Evolutionary conservation across 1,284 basidiomycete genomes (phyloP).

Genomic region (Sanghuangporus baumii): DNA sequence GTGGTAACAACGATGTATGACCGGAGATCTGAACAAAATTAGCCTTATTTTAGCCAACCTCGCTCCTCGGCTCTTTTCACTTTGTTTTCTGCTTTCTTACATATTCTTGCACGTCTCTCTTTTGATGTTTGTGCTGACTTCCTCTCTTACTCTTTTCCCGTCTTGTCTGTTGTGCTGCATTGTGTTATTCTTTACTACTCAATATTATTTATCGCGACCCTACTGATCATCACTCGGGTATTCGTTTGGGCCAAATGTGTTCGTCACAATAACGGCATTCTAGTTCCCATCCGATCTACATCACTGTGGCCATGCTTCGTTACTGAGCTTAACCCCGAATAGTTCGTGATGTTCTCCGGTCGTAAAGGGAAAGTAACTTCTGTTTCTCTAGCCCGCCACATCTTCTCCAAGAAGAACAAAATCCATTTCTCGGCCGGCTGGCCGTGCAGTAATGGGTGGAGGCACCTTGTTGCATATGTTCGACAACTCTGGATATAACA

Average conservation of each 20-base stretch:
- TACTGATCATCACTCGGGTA: background rate
- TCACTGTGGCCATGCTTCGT: background rate
- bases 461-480: no score
- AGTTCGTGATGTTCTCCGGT: background rate
- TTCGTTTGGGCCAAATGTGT: background rate
- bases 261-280: background rate
- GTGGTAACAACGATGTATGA: slow-evolving; percentile 1
- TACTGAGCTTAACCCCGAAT: background rate
- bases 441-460: no score
- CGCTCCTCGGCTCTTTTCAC: background rate
- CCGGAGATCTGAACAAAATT: background rate
- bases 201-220: slow-evolving; percentile 1
- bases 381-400: background rate
- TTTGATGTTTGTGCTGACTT: background rate
- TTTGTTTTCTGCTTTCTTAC: background rate
- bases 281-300: background rate
- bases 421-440: no score
- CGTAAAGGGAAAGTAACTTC: background rate
- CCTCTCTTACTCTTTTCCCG: background rate
- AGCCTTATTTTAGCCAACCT: background rate
- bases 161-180: slow-evolving; percentile 2
- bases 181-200: slow-evolving; percentile 1
- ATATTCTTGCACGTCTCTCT: background rate
- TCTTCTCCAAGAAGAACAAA: background rate
- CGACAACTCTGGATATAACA: no score